Conservation (phyloP, 805 yeast species). For the Saturnispora sekii region DNA sequence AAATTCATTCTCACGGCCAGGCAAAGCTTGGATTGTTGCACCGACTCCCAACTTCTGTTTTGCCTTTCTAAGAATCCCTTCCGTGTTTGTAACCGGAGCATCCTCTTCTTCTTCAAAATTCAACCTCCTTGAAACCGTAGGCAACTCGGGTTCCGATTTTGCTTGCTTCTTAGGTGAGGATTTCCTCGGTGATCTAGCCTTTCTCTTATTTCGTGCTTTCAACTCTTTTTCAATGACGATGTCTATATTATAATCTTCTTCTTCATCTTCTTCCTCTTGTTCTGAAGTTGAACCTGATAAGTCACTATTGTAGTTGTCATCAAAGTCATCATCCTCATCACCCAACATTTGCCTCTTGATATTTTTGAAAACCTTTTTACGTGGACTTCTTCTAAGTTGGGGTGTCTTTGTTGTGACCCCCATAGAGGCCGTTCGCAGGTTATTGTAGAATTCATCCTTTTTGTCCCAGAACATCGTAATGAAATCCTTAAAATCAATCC, state of each 20-base stretch:
- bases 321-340: constrained; percentile 10
- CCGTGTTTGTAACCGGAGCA: constrained; percentile 8
- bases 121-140: constrained; percentile 7
- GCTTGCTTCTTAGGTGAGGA: not conserved
- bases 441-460: constrained; percentile 25
- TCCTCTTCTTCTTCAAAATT: constrained; percentile 10
- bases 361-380: constrained; percentile 1
- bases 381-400: not conserved
- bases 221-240: constrained; percentile 3
- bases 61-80: constrained; percentile 27
- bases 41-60: constrained; percentile 31
- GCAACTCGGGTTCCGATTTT: constrained; percentile 7
- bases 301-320: constrained; percentile 10
- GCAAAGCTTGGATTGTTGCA: constrained; percentile 43
- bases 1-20: constrained; percentile 83
- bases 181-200: not conserved
- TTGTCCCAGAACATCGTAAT: constrained; percentile 18
- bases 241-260: constrained; percentile 8
- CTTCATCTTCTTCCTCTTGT: constrained; percentile 11
- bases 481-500: constrained; percentile 32
- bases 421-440: constrained; percentile 24
- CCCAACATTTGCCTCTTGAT: constrained; percentile 5
- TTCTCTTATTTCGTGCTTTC: not conserved
- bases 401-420: constrained; percentile 12
- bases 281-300: constrained; percentile 15